These are phyloP conservation scores for Oxytropis ochrocephala DNA, from an alignment of 306 rosid species.

Conservation along the genomic window DNA sequence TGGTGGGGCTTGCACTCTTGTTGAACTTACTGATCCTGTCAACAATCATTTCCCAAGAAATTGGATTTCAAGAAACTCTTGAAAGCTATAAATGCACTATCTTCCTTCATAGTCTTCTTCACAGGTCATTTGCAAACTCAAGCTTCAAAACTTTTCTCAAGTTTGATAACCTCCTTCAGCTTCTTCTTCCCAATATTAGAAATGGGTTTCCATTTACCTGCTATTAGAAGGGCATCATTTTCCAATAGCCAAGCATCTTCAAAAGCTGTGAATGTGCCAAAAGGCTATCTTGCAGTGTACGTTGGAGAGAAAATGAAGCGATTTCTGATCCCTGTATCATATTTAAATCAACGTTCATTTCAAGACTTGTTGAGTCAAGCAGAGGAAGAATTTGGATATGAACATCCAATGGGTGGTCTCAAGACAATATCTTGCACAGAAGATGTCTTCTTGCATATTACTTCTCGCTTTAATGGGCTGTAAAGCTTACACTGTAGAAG, in stretches of 20 bases:
- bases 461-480: background rate
- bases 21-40: background rate
- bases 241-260: background rate
- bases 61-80: background rate
- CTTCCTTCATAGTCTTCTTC: background rate
- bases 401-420: background rate
- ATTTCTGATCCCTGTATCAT: background rate
- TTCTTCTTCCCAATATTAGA: background rate
- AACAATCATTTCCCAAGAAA: background rate
- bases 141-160: background rate
- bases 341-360: background rate
- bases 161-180: background rate
- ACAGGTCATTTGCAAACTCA: background rate
- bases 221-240: background rate
- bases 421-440: background rate
- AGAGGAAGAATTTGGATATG: background rate
- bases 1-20: background rate
- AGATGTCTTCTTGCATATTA: background rate
- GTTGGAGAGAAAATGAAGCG: background rate
- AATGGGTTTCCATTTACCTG: constrained; percentile 8
- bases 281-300: background rate
- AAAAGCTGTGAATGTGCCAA: background rate
- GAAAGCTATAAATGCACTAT: background rate
- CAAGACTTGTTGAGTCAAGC: constrained; percentile 1
- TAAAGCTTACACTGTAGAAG: background rate